Base-by-base conservation (phyloP, 164 flowering plant species). In the Magnolia changhungtana region DNA sequence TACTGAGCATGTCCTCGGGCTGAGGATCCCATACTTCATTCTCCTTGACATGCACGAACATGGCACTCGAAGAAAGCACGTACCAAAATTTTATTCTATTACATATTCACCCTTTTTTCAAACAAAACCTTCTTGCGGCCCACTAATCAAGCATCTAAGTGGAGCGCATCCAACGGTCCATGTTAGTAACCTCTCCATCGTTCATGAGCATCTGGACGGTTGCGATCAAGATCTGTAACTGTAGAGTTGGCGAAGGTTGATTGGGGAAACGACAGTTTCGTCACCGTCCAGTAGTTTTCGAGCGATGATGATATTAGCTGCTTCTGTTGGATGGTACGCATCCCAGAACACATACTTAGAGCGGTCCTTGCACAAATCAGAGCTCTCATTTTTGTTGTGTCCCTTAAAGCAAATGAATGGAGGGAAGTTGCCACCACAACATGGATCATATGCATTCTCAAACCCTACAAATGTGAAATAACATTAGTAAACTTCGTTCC, bases 331-430 rank as follows among this genome's bases (percentile, higher is more conserved):
- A 69, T 88, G 92, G 72, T 84, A 86, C 45, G 90, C 85, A 76
- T 89, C 92, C 94, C 95, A 90, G 82, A 90, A 89, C 78, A 89
- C 87, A 29, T 86, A 89, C 82, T 88, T 89, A 14, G 89, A 86
- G 73, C 91, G 78, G 67, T 88, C 90, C 19, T 78, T 67, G 63
- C 95, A 91, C 55, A 87, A 49, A 13, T 10, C 52, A 2, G 88
- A 82, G 74, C 83, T 85, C 31, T 74, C 72, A 64, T 75, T 83
- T 31, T 31, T 51, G 50, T 80, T 73, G 5, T 27, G 49, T 20
- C 82, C 81, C 61, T 59, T 75, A 37, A 76, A 85, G 86, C 94
- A 90, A 63, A 85, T 55, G 59, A 88, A 89, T 45, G 91, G 90
- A 3, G 92, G 90, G 16, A 89, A 79, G 67, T 76, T 71, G 7